These are phyloP conservation scores for Linnemannia exigua DNA, from an alignment of 192 early-diverging fungal genomes.

Conservation along the genomic window DNA sequence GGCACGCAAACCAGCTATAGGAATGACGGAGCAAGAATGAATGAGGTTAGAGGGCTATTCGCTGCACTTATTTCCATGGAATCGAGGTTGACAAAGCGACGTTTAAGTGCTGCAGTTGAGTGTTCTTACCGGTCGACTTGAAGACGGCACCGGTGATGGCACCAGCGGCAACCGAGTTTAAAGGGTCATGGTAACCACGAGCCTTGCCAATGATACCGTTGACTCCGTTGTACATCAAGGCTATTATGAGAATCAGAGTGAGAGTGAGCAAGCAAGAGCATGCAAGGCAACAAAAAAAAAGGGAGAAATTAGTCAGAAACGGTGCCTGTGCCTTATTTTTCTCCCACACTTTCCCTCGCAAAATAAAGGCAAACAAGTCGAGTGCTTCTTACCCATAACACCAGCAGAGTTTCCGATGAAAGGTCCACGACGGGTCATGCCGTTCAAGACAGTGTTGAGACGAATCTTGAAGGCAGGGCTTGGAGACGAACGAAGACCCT, in stretches of 20 bases:
- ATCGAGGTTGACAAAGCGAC: not conserved
- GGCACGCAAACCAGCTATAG: slow-evolving; percentile 70
- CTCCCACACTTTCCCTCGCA: not conserved
- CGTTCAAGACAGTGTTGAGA: slow-evolving; percentile 86
- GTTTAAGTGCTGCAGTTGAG: not conserved
- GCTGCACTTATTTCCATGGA: not conserved
- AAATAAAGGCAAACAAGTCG: not conserved
- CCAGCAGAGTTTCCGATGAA: slow-evolving; percentile 87
- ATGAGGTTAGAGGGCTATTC: not conserved
- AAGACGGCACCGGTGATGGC: slow-evolving; percentile 83
- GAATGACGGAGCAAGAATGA: not conserved
- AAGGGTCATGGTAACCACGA: slow-evolving; percentile 74
- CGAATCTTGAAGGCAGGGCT: slow-evolving; percentile 81
- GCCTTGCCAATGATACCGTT: slow-evolving; percentile 75
- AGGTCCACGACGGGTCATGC: slow-evolving; percentile 87
- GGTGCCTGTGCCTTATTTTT: not conserved
- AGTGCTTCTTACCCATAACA: slow-evolving; percentile 65
- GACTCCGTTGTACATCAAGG: slow-evolving; percentile 86
- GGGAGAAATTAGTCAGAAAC: not conserved
- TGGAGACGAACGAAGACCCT: slow-evolving; percentile 73
- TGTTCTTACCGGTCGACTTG: slow-evolving; percentile 72
- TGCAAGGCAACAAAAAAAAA: slow-evolving; percentile 12
- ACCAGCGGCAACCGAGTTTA: slow-evolving; percentile 79
- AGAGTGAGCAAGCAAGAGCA: not conserved
- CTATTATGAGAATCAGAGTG: slow-evolving; percentile 40